Percentiles rank a stretch among this genome's conserved stretches.
phyloP scores from a whole-genome alignment of 768 basidiomycete genomes.

The Hemileccinum impolitum region DNA sequence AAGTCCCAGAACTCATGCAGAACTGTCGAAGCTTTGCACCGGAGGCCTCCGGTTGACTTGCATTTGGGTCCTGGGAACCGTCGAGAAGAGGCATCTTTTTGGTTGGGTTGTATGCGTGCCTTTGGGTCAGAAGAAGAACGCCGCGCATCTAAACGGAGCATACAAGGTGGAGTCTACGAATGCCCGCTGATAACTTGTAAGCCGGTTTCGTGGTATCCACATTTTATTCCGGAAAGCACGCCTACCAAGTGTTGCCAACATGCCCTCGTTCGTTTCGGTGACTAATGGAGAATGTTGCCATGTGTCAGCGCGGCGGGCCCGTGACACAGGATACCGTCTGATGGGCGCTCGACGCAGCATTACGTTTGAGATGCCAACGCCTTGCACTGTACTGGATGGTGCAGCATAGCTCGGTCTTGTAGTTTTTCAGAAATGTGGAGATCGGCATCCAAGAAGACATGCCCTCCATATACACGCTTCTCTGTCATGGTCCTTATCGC shows the following conservation, averaged over 20 bases:
- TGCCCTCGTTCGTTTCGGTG: constrained; percentile 4
- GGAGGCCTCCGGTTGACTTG: neutral
- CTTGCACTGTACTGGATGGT: constrained; percentile 4
- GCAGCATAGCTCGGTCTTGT: neutral
- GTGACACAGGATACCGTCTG: constrained; percentile 4
- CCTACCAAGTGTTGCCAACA: neutral
- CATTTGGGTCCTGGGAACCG: neutral
- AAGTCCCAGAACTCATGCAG: neutral
- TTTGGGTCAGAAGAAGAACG: neutral
- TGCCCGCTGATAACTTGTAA: neutral
- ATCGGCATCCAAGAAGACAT: neutral
- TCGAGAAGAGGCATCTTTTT: neutral
- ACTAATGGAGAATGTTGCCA: constrained; percentile 1
- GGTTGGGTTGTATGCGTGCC: neutral
- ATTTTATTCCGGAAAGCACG: neutral
- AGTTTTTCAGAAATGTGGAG: neutral
- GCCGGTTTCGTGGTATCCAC: constrained; percentile 2
- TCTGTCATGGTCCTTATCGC: neutral
- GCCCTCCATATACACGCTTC: neutral
- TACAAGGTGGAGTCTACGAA: neutral
- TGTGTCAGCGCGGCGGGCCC: constrained; percentile 18
- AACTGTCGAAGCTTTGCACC: neutral
- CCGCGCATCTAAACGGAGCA: neutral
- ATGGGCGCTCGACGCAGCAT: constrained; percentile 12
- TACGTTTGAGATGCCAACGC: constrained; percentile 6